Base-by-base conservation (phyloP, 306 rosid species). In the Inga laurina region DNA sequence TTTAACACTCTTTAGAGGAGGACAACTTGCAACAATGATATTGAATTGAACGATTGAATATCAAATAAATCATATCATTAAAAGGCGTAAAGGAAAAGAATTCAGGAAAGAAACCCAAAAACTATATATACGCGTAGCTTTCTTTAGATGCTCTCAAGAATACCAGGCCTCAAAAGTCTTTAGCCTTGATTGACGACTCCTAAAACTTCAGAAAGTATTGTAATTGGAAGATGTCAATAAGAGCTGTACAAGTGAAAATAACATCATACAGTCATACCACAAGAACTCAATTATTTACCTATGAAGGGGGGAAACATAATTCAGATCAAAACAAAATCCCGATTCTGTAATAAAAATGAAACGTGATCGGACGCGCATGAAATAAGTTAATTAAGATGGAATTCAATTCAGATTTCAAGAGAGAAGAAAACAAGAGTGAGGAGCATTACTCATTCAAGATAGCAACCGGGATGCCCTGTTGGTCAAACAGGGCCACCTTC, bases 391-490 rank as follows among this genome's bases (percentile, higher is more conserved):
- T 43, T 54, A 69, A 75, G 67, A 10, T 37, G 0, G 54, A 44
- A 80, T 34, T 8, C 69, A 81, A n/a, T 19, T 41, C 22, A 41
- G 46, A 48, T 77, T 10, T 15, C 52, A 74, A 78, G 22, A 70
- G 4, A 74, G 22, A 69, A 77, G 22, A 39, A 41, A 6, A 44
- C 21, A 7, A 61, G 30, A 48, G 35, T 43, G 32, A 13, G 19
- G 9, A n/a, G 80, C 57, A 91, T 86, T 87, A 97, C 99, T 94
- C 93, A 22, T 94, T 92, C 5, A 97, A 85, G 90, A 92, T 92
- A 61, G 99, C 98, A 7, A 97, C 87, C 13, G 94, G 93, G 69
- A 88, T 82, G 16, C 91, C 86, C 54, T 79, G 79, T 3, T 90
- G 83, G 72, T 97, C 97, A 68, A 94, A 84, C 41, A 97, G 97